Evolutionary conservation across 805 yeast species (phyloP).

Genomic region (Suhomyces sp.): DNA sequence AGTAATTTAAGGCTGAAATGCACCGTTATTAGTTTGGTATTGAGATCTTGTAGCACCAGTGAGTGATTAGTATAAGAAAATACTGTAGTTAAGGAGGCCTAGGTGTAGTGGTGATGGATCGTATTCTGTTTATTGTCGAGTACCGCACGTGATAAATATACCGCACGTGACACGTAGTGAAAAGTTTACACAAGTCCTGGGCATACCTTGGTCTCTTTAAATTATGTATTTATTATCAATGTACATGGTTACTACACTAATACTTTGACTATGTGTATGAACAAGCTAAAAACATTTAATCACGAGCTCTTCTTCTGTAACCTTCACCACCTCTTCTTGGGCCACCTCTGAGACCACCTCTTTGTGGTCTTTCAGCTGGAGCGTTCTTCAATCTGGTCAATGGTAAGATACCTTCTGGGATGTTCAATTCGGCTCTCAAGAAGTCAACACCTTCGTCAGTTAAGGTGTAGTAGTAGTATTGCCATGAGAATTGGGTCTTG

Average conservation of each 20-base stretch:
- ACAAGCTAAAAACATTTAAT: conserved; percentile 23
- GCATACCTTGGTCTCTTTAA: too few species aligned
- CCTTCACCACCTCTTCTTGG: conserved; percentile 41
- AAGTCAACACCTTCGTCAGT: conserved; percentile 99
- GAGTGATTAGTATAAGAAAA: too few species aligned
- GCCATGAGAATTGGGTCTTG: conserved; percentile 99
- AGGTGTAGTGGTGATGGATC: too few species aligned
- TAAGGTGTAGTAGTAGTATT: conserved; percentile 99
- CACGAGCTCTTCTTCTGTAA: conserved; percentile 65
- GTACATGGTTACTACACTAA: not conserved
- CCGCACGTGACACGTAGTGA: too few species aligned
- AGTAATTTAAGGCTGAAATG: too few species aligned
- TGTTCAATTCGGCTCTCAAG: conserved; percentile 96
- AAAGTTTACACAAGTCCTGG: too few species aligned
- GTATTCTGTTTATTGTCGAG: too few species aligned
- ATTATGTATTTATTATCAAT: conserved; percentile 1
- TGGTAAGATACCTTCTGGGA: conserved; percentile 98
- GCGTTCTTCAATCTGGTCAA: conserved; percentile 95
- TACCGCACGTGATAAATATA: too few species aligned
- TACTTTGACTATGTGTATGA: not conserved
- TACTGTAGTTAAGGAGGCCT: too few species aligned
- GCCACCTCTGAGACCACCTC: conserved; percentile 38
- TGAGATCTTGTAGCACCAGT: too few species aligned
- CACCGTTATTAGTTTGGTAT: too few species aligned
- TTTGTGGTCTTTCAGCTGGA: conserved; percentile 75